These are phyloP conservation scores for Telfairia occidentalis DNA, from an alignment of 331 rosid genomes.

Conservation along the genomic window DNA sequence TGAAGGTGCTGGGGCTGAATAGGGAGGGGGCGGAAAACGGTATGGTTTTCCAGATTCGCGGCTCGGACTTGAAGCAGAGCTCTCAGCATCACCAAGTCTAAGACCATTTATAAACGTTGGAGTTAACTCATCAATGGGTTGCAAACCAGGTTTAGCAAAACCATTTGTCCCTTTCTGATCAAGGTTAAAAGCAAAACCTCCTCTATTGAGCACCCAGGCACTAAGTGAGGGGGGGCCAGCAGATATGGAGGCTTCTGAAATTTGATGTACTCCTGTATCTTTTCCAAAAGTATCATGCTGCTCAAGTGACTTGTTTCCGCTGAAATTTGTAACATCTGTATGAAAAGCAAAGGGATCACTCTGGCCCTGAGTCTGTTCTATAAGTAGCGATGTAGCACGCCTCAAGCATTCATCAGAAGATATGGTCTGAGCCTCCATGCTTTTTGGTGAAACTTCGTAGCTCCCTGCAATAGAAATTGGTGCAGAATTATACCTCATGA, in stretches of 20 bases:
- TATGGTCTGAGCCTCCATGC: constrained; percentile 23
- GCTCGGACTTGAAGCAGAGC: constrained; percentile 16
- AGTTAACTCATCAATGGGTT: constrained; percentile 53
- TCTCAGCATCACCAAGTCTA: constrained; percentile 27
- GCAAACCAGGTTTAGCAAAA: constrained; percentile 28
- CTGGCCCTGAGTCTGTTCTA: constrained; percentile 52
- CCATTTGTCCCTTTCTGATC: constrained; percentile 32
- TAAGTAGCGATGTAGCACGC: constrained; percentile 77
- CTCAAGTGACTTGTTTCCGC: constrained; percentile 22
- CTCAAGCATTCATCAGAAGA: constrained; percentile 69
- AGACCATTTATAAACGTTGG: constrained; percentile 33
- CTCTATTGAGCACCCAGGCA: constrained; percentile 76
- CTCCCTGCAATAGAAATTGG: constrained; percentile 33
- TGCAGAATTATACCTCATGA: constrained; percentile 65
- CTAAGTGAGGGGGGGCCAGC: constrained; percentile 91
- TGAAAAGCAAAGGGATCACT: constrained; percentile 37
- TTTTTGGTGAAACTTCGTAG: constrained; percentile 29
- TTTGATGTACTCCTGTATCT: constrained; percentile 28
- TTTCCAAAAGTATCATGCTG: constrained; percentile 33
- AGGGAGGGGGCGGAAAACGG: constrained; percentile 32
- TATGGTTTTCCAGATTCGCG: constrained; percentile 19
- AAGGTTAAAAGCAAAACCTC: constrained; percentile 23
- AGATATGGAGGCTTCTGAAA: constrained; percentile 31
- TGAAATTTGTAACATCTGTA: constrained; percentile 27
- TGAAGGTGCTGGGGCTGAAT: constrained; percentile 66